Evolutionary conservation across 1,284 basidiomycete species (phyloP), one percentile per base, ranked within the genome.

Genomic region (Thecaphora frezii): DNA sequence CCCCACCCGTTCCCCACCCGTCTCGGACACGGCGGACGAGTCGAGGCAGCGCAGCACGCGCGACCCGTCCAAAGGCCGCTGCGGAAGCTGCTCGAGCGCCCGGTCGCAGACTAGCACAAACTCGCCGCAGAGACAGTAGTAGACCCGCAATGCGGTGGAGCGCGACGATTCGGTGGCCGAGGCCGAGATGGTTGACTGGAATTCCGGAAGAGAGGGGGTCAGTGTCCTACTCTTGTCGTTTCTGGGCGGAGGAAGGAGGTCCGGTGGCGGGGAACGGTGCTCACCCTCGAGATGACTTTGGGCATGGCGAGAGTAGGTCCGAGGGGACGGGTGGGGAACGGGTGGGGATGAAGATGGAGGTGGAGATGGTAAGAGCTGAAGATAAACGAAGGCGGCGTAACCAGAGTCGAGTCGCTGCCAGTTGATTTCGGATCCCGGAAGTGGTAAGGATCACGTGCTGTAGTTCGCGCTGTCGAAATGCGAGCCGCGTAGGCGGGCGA

Each of bases 71-170:
- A 74, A 45, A 1, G 75, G 73, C 10, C 75, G 62, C 9, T 47
- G 44, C 1, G 75, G 66, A 7, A 72, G 46, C 12, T 42, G 25
- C 1, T 51, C 38, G 5, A 77, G 54, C 7, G 55, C 37, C 1
- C 47, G 52, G 36, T 77, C 68, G 36, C 51, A 67, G 26, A 76
- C 75, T 16, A 77, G 63, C 14, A 58, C 62, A 46, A 77, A 77
- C 42, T 77, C 75, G 19, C 75, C 75, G 52, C 75, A 77, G 42
- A 76, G 55, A 45, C 75, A 77, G 58, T 75, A 77, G 66, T 71
- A 76, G 36, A 69, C 54, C 16, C 57, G 54, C 30, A 69, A 63
- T 3, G 48, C 8, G 12, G 42, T 24, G 42, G 19, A 22, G 21
- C 12, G 40, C 22, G 18, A 19, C 16, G 19, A 16, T n/a, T 50